Evolutionary conservation across 1,139 yeast species (phyloP), one percentile per base, ranked within the genome.

Genomic region (Scheffersomyces parashehatae): DNA sequence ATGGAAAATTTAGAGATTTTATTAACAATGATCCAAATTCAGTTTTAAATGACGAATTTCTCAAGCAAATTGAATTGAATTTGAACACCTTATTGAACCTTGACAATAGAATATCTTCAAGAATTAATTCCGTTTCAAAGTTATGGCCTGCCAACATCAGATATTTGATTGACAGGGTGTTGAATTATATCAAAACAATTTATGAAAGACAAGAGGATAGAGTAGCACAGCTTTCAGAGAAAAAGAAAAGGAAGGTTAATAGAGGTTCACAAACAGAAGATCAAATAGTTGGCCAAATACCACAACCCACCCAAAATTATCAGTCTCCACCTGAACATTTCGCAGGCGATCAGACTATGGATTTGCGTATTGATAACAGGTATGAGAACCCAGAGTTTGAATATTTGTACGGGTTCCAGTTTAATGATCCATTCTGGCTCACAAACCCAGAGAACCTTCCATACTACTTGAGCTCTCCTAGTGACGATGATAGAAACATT

Each of bases 341-440:
- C 8, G 26, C 26, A 20, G 26, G 26, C 7, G 26, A 20, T 20
- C 26, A 20, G 8, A 6, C 7, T 20, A 20, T 6, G 8, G 8
- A 20, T 20, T 6, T 20, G 7, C 26, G 8, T 14, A 31, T n/a
- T 11, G 20, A 31, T 11, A 31, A 5, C 12, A 15, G 20, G 10
- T 31, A 14, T 3, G 35, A 31, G 13, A 31, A 20, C 9, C 46
- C 53, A 2, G 56, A 55, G 10, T 36, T 55, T 24, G 56, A 59
- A 14, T 48, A 45, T 10, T 53, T 59, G 32, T 55, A 55, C 24
- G 66, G 68, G 5, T 64, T 68, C 48, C 66, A 70, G 39, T 53
- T 70, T 37, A 61, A 59, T 40, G 78, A 73, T 51, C 77, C 77
- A 7, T 72, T 70, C 44, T 73, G 77, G 78, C 59, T 69, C 39